Evolutionary conservation across 208 protist genomes (phyloP), one percentile per base, ranked within the genome.

Genomic region (Acanthamoeba quina): DNA sequence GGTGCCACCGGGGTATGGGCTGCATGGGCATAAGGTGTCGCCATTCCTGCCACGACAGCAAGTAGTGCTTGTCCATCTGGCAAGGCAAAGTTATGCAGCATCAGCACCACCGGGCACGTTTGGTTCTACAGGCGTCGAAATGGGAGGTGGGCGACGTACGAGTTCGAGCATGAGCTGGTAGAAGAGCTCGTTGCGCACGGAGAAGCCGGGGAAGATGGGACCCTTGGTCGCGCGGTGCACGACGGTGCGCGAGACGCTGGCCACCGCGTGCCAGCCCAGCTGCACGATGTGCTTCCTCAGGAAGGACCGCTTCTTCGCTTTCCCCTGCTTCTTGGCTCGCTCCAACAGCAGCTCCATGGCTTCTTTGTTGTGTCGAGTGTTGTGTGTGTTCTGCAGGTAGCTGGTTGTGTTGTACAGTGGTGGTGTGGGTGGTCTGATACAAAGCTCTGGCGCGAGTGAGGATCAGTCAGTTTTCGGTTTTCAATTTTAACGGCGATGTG

Each of bases 41-140:
- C 54, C 49, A 89, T 31, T 89, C 54, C 37, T 89, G 54, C 82
- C 82, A 89, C 10, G 82, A 52, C 21, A 89, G 54, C 82, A 89
- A 17, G 82, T 89, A 89, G 82, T 89, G 82, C 44, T 89, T 56
- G 82, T 89, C 82, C 82, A 89, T 66, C 70, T 78, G 70, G 15
- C 0, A 17, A 66, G 2, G 26, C 24, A 5, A 4, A 3, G 17
- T 15, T 58, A 6, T 26, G 31, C 3, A 31, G 60, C 26, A 29
- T 29, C 17, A 66, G 60, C 19, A 66, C 9, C 3, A 41, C 37
- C 37, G 3, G 37, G 3, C 37, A 41, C 3, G 37, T 2, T 2
- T 41, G 37, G 37, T 41, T 41, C 37, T 41, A 41, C 1, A 41
- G 37, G 37, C 1, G 37, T 41, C 2, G 37, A 1, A 41, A 5